These are phyloP conservation scores for Aspergillus hiratsukae DNA, from an alignment of 2,329 filamentous ascomycete species.

Conservation along the genomic window DNA sequence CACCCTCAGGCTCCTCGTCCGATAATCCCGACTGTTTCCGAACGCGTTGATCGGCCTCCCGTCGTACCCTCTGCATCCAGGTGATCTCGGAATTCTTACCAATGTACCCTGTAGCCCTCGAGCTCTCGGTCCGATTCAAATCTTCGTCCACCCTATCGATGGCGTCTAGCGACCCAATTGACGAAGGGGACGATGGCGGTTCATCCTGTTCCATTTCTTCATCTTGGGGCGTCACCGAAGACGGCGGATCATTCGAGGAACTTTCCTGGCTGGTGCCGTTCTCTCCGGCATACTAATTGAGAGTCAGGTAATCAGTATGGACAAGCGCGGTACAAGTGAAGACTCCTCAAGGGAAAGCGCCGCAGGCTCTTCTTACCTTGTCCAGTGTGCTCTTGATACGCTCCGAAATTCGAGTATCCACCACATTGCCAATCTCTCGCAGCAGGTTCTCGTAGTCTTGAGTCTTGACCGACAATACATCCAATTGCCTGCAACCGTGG, in stretches of 20 bases:
- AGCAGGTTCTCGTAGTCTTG: constrained; percentile 38
- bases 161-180: constrained; percentile 41
- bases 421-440: constrained; percentile 31
- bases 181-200: constrained; percentile 24
- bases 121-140: constrained; percentile 33
- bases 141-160: constrained; percentile 45
- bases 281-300: constrained; percentile 20
- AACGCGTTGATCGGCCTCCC: constrained; percentile 34
- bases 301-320: constrained; percentile 3
- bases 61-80: constrained; percentile 42
- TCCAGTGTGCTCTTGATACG: constrained; percentile 35
- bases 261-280: constrained; percentile 9
- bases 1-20: constrained; percentile 27
- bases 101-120: constrained; percentile 40
- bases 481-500: constrained; percentile 24
- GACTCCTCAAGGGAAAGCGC: neutral
- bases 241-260: constrained; percentile 20
- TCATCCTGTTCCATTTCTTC: constrained; percentile 25
- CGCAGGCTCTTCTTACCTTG: constrained; percentile 25
- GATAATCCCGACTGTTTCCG: constrained; percentile 24
- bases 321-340: neutral
- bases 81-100: constrained; percentile 45
- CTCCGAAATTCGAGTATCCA: constrained; percentile 30
- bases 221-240: constrained; percentile 27
- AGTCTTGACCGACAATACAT: constrained; percentile 28